Evolutionary conservation across 345 rosid species (phyloP), one percentile per base, ranked within the genome.

Genomic region (Populus euphratica): DNA sequence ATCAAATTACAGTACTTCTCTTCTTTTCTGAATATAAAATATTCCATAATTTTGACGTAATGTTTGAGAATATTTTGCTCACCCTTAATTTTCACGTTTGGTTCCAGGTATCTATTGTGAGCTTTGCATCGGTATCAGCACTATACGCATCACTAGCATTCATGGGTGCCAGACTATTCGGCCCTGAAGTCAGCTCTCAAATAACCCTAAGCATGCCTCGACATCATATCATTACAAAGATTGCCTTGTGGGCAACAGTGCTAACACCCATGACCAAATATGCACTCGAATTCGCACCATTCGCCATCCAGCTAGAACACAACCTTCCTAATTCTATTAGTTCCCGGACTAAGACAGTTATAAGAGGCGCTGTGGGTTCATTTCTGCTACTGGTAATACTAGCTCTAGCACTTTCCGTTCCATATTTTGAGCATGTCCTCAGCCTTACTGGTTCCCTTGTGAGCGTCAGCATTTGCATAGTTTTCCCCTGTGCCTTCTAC

Each of bases 181-280:
- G 96, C 5, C 84, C 91, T 3, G 64, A 49, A 49, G 85, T 93
- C 20, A 89, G 88, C 76, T 72, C 96, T 23, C 94, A 93, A 70
- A 86, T 91, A 79, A 93, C 94, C 68, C 90, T 91, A 31, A 88
- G 92, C 88, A 82, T 91, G 81, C 94, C 96, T 7, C 83, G 54
- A 7, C 87, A 89, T 76, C 80, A 85, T 29, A 35, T 88, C 41
- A n/a, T 85, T n/a, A 87, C 98, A 43, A 91, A 87, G 84, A 83
- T 91, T 33, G 94, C 94, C 27, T 70, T 91, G 16, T 93, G 94
- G 98, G 92, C 93, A 63, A 86, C 92, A 18, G 94, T 89, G 33
- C 73, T 91, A 8, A 90, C 94, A 5, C 98, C 96, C 33, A 86
- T 91, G 90, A 90, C 98, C 66, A 91, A 93, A 74, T 93, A 91